Percentiles rank a stretch among this genome's conserved stretches.
These are phyloP conservation scores for Trypanosoma congolense DNA, from an alignment of 208 protist species.

Conservation along the genomic window DNA sequence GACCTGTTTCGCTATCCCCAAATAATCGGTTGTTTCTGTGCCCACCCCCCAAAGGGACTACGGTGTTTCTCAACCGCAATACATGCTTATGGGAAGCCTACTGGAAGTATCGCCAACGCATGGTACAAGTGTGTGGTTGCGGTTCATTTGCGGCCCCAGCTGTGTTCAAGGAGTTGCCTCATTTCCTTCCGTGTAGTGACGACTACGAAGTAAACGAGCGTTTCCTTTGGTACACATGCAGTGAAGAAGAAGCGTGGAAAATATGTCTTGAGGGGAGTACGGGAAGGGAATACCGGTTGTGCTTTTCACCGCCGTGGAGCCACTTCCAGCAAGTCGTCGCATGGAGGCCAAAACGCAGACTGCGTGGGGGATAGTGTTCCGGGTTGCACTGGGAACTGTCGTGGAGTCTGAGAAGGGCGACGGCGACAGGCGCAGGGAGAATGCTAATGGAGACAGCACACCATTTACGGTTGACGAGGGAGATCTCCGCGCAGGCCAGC, in stretches of 20 bases:
- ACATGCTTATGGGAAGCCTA: slow-evolving; percentile 57
- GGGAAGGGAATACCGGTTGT: neutral
- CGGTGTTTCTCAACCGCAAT: slow-evolving; percentile 49
- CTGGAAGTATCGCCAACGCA: slow-evolving; percentile 43
- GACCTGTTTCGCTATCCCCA: slow-evolving; percentile 30
- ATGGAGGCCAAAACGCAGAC: neutral
- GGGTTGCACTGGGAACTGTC: slow-evolving; percentile 50
- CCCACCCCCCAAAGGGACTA: slow-evolving; percentile 11
- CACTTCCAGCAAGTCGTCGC: too few species aligned
- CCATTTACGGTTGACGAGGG: neutral
- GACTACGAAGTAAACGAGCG: slow-evolving; percentile 67
- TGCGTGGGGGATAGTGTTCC: slow-evolving; percentile 48
- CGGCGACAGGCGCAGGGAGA: slow-evolving; percentile 14
- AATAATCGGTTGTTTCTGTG: slow-evolving; percentile 23
- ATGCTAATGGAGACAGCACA: neutral
- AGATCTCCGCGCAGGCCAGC: neutral
- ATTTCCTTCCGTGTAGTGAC: slow-evolving; percentile 45
- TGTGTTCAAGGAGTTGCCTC: slow-evolving; percentile 13
- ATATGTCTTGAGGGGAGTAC: slow-evolving; percentile 36
- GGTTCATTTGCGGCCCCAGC: slow-evolving; percentile 36
- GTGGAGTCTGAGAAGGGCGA: slow-evolving; percentile 24
- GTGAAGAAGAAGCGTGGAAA: slow-evolving; percentile 49
- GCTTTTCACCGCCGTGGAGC: slow-evolving; percentile 11
- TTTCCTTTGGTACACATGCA: slow-evolving; percentile 51
- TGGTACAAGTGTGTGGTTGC: slow-evolving; percentile 28